Percentiles rank a stretch among this genome's conserved stretches.
Conservation (phyloP, 208 protist species). For the Trypanosoma rangeli region DNA sequence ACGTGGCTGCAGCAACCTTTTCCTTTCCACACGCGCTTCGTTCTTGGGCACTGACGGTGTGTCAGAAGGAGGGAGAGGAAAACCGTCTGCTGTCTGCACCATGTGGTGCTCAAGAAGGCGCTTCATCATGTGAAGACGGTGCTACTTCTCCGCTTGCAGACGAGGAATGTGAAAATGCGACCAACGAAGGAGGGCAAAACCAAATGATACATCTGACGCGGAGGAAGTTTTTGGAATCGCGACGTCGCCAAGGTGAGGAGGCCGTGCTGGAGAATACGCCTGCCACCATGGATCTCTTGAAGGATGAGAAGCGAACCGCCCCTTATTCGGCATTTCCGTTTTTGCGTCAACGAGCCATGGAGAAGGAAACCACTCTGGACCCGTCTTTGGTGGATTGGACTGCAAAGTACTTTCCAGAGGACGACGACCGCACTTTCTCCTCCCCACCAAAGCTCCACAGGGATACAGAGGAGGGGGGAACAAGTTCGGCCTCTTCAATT, state of each 20-base stretch:
- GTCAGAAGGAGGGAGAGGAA: slow-evolving; percentile 9
- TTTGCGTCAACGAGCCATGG: slow-evolving; percentile 74
- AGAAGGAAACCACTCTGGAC: slow-evolving; percentile 70
- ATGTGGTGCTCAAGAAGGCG: not conserved
- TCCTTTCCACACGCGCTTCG: slow-evolving; percentile 38
- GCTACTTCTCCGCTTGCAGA: not conserved
- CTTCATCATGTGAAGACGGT: not conserved
- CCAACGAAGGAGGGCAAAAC: slow-evolving; percentile 13
- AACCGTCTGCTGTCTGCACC: not conserved
- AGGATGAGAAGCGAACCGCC: slow-evolving; percentile 18
- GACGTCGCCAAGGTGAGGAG: slow-evolving; percentile 49
- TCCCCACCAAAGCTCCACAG: slow-evolving; percentile 64
- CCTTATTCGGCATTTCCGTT: slow-evolving; percentile 80
- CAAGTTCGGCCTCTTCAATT: slow-evolving; percentile 7
- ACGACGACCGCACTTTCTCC: slow-evolving; percentile 64
- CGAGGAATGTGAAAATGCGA: slow-evolving; percentile 5
- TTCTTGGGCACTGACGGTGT: slow-evolving; percentile 41
- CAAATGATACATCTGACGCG: slow-evolving; percentile 12
- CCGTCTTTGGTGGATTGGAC: slow-evolving; percentile 90
- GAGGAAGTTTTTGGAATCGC: slow-evolving; percentile 33
- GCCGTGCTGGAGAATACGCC: slow-evolving; percentile 55
- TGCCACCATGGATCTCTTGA: slow-evolving; percentile 52
- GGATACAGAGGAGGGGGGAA: not conserved
- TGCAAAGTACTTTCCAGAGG: slow-evolving; percentile 88
- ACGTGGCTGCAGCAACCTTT: slow-evolving; percentile 55